Conservation (phyloP, 208 protist species). For the Leishmania turanica region DNA sequence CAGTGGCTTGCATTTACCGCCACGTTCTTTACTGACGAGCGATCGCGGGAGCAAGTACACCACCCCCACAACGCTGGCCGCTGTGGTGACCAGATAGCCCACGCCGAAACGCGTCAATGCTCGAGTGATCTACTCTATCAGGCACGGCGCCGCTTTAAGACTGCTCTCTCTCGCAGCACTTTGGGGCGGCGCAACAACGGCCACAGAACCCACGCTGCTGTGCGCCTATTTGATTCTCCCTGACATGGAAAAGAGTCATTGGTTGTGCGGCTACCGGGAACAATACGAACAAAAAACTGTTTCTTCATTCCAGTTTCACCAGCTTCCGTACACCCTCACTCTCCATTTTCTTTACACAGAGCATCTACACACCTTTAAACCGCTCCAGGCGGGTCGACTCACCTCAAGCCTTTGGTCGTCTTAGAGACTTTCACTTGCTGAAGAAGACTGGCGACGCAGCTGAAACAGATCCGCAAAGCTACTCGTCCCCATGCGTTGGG, state of each 20-base stretch:
- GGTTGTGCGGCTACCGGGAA: background rate
- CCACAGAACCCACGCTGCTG: background rate
- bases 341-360: background rate
- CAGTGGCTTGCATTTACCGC: background rate
- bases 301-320: background rate
- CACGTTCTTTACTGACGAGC: background rate
- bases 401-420: background rate
- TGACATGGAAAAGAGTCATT: background rate
- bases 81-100: background rate
- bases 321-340: background rate
- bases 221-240: background rate
- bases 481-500: background rate
- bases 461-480: background rate
- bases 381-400: background rate
- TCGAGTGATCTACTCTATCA: background rate
- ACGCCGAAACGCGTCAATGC: background rate
- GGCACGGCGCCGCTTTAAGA: background rate
- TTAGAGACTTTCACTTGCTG: background rate
- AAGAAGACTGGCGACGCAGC: background rate
- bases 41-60: background rate
- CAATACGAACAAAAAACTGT: background rate
- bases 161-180: background rate
- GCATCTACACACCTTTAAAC: background rate
- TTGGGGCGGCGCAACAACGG: background rate
- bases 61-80: background rate